phyloP scores from a whole-genome alignment of 1,139 yeast genomes.

The Blastobotrys persicus region DNA sequence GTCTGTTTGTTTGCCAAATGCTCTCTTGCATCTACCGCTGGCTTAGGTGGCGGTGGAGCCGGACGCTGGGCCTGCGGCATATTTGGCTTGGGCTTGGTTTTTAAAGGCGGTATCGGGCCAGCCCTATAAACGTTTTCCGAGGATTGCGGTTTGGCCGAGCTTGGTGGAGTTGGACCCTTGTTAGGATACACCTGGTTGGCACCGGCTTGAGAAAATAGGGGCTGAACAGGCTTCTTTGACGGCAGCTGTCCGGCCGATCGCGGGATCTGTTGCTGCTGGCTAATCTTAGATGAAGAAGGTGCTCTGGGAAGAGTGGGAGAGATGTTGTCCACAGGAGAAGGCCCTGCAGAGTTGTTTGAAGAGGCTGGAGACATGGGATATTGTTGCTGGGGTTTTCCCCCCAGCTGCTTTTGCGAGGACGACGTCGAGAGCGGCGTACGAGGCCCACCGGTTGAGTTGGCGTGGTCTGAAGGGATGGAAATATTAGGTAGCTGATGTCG shows the following conservation, averaged over 20 bases:
- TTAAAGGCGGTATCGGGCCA: slow-evolving; percentile 16
- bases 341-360: slow-evolving; percentile 15
- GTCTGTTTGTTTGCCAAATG: slow-evolving; percentile 36
- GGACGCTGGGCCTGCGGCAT: slow-evolving; percentile 19
- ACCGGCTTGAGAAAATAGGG: slow-evolving; percentile 12
- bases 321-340: slow-evolving; percentile 2
- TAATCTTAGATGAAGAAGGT: slow-evolving; percentile 25
- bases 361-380: slow-evolving; percentile 11
- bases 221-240: slow-evolving; percentile 15
- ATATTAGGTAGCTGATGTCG: slow-evolving; percentile 14
- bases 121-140: slow-evolving; percentile 1
- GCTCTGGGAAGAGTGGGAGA: slow-evolving; percentile 21
- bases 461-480: slow-evolving; percentile 10
- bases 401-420: neutral
- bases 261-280: slow-evolving; percentile 18
- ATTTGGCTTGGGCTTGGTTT: slow-evolving; percentile 18
- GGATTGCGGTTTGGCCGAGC: slow-evolving; percentile 23
- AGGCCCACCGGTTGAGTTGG: neutral
- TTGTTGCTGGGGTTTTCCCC: neutral
- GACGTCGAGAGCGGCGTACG: neutral
- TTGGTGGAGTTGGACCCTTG: slow-evolving; percentile 23
- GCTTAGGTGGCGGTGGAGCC: slow-evolving; percentile 27
- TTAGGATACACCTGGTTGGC: slow-evolving; percentile 15
- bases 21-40: slow-evolving; percentile 15
- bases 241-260: slow-evolving; percentile 10